Conservation (phyloP, 1,284 basidiomycete species). For the Malassezia equina region DNA sequence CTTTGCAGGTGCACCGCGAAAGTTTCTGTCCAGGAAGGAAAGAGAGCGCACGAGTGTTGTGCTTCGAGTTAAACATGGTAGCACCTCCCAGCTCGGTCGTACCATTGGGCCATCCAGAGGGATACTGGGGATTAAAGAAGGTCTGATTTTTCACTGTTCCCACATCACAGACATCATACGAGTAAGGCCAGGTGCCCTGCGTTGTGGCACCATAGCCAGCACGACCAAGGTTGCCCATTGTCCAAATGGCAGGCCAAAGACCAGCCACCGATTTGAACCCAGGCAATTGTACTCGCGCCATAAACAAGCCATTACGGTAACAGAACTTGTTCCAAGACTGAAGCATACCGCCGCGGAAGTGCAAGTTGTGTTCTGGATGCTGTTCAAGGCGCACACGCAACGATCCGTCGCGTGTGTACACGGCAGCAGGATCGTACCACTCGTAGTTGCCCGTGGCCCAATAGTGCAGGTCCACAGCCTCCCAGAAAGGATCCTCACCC, state of each 20-base stretch:
- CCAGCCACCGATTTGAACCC: slow-evolving; percentile 57
- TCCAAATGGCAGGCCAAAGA: slow-evolving; percentile 67
- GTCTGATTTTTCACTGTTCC: slow-evolving; percentile 65
- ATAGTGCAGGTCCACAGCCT: slow-evolving; percentile 62
- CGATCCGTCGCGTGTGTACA: slow-evolving; percentile 67
- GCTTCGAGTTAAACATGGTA: slow-evolving; percentile 23
- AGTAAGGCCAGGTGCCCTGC: slow-evolving; percentile 65
- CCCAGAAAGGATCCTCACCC: slow-evolving; percentile 61
- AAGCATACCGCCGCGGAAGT: slow-evolving; percentile 55
- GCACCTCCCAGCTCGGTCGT: background rate
- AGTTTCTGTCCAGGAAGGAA: slow-evolving; percentile 69
- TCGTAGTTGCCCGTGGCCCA: slow-evolving; percentile 52
- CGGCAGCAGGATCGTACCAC: slow-evolving; percentile 64
- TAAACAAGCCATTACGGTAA: slow-evolving; percentile 83
- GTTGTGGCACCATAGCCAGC: slow-evolving; percentile 46
- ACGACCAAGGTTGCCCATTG: slow-evolving; percentile 64
- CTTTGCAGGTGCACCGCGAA: slow-evolving; percentile 59
- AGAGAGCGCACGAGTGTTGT: slow-evolving; percentile 27
- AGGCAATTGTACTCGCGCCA: slow-evolving; percentile 65
- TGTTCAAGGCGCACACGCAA: slow-evolving; percentile 60
- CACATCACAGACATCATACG: slow-evolving; percentile 59
- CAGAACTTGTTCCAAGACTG: slow-evolving; percentile 77
- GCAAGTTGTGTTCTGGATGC: slow-evolving; percentile 56
- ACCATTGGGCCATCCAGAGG: background rate
- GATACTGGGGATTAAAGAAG: background rate